phyloP scores from a whole-genome alignment of 257 asterid genomes.

The Prunella vulgaris region DNA sequence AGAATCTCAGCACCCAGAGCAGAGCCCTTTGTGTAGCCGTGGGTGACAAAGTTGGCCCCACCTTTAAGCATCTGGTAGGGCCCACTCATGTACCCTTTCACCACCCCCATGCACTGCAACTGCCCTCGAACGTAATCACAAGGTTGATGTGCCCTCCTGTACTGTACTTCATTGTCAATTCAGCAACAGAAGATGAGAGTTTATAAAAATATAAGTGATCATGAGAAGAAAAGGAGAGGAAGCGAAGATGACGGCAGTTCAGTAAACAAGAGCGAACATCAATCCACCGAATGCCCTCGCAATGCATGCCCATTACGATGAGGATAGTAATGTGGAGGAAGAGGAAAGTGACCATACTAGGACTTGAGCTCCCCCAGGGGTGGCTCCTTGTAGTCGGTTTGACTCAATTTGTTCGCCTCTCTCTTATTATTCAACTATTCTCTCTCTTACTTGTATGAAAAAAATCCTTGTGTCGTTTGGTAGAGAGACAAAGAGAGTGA shows the following conservation, averaged over 20 bases:
- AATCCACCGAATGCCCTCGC: constrained; percentile 81
- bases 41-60: constrained; percentile 52
- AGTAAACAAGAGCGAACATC: constrained; percentile 69
- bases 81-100: constrained; percentile 53
- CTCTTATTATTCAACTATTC: constrained; percentile 57
- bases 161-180: no score
- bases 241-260: constrained; percentile 74
- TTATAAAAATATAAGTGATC: no score
- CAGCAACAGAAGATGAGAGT: no score
- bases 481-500: no score
- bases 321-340: constrained; percentile 52
- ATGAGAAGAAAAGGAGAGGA: neutral
- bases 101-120: constrained; percentile 71
- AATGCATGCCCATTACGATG: constrained; percentile 67
- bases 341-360: constrained; percentile 69
- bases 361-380: constrained; percentile 63
- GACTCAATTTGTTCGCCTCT: constrained; percentile 58
- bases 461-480: no score
- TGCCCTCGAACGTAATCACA: constrained; percentile 59
- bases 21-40: constrained; percentile 64
- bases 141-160: constrained; percentile 77
- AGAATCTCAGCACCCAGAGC: constrained; percentile 68
- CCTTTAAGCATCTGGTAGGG: constrained; percentile 42
- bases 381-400: constrained; percentile 58
- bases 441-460: no score